These are phyloP conservation scores for Blastobotrys persicus DNA, from an alignment of 1,139 yeast genomes.

Conservation along the genomic window DNA sequence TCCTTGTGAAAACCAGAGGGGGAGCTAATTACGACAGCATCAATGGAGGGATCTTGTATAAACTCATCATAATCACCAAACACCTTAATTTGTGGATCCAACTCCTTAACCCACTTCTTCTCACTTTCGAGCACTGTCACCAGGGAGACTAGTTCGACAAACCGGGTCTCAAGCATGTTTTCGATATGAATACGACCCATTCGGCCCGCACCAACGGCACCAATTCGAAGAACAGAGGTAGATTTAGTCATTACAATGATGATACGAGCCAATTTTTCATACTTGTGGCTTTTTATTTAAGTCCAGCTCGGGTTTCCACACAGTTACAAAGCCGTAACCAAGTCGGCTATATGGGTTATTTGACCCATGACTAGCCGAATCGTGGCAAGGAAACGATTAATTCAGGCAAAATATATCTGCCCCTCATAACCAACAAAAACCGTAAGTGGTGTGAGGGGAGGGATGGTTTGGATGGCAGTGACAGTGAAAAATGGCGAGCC, in stretches of 20 bases:
- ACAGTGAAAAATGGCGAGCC: too few relatives aligned
- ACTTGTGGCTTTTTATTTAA: too few relatives aligned
- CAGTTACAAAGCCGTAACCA: too few relatives aligned
- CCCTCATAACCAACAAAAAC: too few relatives aligned
- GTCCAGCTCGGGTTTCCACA: too few relatives aligned
- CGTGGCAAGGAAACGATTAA: too few relatives aligned
- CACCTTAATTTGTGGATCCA: constrained; percentile 16
- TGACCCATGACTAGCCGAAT: too few relatives aligned
- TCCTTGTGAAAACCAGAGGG: constrained; percentile 24
- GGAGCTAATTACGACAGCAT: constrained; percentile 22
- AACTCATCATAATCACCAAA: constrained; percentile 21
- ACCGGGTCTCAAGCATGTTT: constrained; percentile 15
- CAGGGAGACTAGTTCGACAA: constrained; percentile 19
- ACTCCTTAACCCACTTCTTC: constrained; percentile 18
- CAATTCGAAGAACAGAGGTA: constrained; percentile 11
- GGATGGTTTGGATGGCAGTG: too few relatives aligned
- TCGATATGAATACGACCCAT: constrained; percentile 21
- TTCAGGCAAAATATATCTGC: too few relatives aligned
- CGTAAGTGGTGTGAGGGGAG: too few relatives aligned
- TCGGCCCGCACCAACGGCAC: constrained; percentile 24
- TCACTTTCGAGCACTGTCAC: constrained; percentile 19
- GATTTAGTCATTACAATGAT: constrained; percentile 12
- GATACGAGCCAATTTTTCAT: too few relatives aligned
- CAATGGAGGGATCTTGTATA: constrained; percentile 17
- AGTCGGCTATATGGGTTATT: neutral